Base-by-base conservation (phyloP, 2,329 filamentous ascomycete genomes). In the Pseudogymnoascus sp. region DNA sequence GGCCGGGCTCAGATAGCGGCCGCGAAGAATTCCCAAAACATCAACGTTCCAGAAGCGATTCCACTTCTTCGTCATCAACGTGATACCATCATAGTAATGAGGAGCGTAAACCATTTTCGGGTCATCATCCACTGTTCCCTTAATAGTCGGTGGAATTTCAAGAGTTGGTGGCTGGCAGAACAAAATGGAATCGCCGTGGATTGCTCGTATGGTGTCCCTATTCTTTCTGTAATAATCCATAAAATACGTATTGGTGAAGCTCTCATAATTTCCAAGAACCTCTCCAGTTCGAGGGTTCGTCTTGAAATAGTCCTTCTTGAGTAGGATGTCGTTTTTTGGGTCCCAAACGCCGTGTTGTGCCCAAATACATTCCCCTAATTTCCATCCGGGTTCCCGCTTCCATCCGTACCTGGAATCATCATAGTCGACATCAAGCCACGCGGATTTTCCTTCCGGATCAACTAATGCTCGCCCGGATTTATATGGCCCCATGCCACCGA, bases 261-360 rank as follows among this genome's bases (percentile, higher is more conserved):
- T 84, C 61, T 91, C 86, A 69, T 96, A 95, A 57, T 16, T 57
- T 75, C 93, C 85, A 63, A 97, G 81, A 5, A 77, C 79, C 65
- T 89, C 83, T 2, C 90, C 91, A 1, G 87, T 92, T 14, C 78
- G 80, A 0, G 93, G 93, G 66, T 90, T 86, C 69, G 87, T 90
- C 7, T 86, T 82, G 71, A 99, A 99, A 75, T 97, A 97, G 73
- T 96, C 86, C 70, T 93, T 96, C 68, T 84, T 85, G 64, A 96
- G 75, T 4, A 99, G 77, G 0, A 83, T 85, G 73, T 97, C 92
- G 1, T 83, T 89, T 3, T 80, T 78, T 5, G 89, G 87, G 72
- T 99, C 91, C 95, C 95, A 99, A 5, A 99, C 86, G 1, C 93
- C 93, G 74, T 99, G 93, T 72, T 97, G 93, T 3, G 95, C 93